Evolutionary conservation across 2,329 filamentous ascomycete species (phyloP), one percentile per base, ranked within the genome.

Genomic region (Aspergillus fumigatiaffinis): DNA sequence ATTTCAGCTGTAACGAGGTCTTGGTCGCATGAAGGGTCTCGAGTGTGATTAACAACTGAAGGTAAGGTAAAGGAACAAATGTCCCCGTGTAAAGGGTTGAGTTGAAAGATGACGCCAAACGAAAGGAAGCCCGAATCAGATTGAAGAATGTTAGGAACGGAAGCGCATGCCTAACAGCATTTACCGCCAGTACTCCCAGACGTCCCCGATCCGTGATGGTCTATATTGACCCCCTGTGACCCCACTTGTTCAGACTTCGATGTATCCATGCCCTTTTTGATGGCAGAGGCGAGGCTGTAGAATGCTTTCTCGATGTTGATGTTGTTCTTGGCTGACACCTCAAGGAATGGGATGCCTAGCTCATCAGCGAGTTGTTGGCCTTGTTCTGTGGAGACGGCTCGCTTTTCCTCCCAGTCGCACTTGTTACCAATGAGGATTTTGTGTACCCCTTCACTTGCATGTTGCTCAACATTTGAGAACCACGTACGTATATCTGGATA

Each of bases 351-450:
- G 64, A 99, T 96, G 71, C 92, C 92, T 60, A 99, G 87, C 78
- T 97, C 94, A 78, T 96, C 90, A 58, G 94, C 94, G 56, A 99
- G 85, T 64, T 88, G 88, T 77, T 99, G 92, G 68, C 94, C 94
- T 72, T 92, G 89, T 76, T 97, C 92, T 59, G 90, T 96, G 51
- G 91, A 92, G 46, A 99, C 90, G 55, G 90, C 92, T 66, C 94
- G 89, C 84, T 97, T 97, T 80, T 99, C 94, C 78, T 97, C 94
- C 94, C 94, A 97, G 79, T 99, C 94, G 80, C 94, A 99, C 81
- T 99, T 99, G 85, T 99, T 99, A 75, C 94, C 94, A 67, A 99
- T 97, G 65, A 99, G 85, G 73, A 99, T 97, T 84, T 97, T 99
- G 86, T 97, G 97, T 73, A 99, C 94, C 70, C 94, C 94, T 80